These are phyloP conservation scores for Eudorina sp. DNA, from an alignment of 139 green algal species.

Conservation along the genomic window DNA sequence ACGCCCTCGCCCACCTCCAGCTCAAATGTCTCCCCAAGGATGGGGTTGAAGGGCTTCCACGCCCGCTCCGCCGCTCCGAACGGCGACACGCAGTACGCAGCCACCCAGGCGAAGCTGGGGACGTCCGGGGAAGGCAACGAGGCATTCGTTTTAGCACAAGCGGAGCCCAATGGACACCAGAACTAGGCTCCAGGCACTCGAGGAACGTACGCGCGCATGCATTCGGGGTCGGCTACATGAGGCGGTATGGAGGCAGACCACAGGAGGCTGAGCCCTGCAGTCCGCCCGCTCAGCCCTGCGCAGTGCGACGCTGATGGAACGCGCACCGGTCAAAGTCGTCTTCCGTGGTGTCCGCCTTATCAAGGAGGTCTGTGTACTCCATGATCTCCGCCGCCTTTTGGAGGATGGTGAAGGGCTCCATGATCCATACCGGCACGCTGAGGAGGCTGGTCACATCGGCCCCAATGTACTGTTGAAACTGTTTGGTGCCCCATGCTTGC, in stretches of 20 bases:
- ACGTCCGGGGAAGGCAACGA: too few species aligned
- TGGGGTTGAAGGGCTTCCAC: conserved; percentile 99
- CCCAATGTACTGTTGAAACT: conserved; percentile 85
- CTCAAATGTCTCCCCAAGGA: conserved; percentile 98
- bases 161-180: too few species aligned
- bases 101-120: conserved; percentile 88
- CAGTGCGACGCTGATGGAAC: neutral
- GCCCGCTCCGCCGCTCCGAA: conserved; percentile 91
- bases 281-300: too few species aligned
- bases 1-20: conserved; percentile 75
- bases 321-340: conserved; percentile 84
- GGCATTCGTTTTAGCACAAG: too few species aligned
- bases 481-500: conserved; percentile 64
- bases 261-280: too few species aligned
- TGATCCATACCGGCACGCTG: conserved; percentile 96
- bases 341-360: conserved; percentile 82
- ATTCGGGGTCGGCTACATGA: too few species aligned
- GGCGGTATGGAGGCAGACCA: too few species aligned
- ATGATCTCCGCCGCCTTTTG: conserved; percentile 99
- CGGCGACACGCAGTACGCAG: conserved; percentile 91
- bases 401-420: conserved; percentile 97
- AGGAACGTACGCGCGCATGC: too few species aligned
- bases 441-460: conserved; percentile 94
- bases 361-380: conserved; percentile 96
- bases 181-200: too few species aligned